Evolutionary conservation across 169 alveolate species (phyloP).

Genomic region (Babesia divergens): DNA sequence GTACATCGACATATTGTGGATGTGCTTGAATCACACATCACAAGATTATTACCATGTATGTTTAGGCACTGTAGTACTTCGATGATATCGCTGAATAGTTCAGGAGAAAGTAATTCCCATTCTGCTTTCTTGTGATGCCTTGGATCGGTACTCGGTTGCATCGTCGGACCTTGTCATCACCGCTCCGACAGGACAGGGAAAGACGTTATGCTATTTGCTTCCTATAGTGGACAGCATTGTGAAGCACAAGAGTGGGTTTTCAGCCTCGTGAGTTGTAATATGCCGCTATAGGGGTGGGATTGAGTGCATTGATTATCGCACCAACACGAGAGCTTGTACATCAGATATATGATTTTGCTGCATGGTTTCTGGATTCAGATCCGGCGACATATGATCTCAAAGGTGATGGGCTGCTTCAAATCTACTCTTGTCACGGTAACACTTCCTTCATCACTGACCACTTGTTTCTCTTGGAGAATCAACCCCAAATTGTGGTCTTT

Average conservation of each 20-base stretch:
- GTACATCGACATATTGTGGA: constrained; percentile 30
- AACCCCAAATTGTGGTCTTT: constrained; percentile 48
- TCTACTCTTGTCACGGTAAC: constrained; percentile 34
- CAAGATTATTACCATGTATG: constrained; percentile 48
- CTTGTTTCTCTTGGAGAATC: constrained; percentile 9
- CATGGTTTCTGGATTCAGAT: constrained; percentile 41
- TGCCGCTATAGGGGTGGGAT: constrained; percentile 5
- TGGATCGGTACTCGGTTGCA: constrained; percentile 33
- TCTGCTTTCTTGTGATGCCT: constrained; percentile 4
- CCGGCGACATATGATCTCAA: constrained; percentile 17
- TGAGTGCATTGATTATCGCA: constrained; percentile 76
- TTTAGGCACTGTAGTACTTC: background rate
- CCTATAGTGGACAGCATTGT: constrained; percentile 50
- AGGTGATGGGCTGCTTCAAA: constrained; percentile 31
- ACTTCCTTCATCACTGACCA: constrained; percentile 49
- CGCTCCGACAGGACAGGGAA: constrained; percentile 68
- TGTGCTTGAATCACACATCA: constrained; percentile 20
- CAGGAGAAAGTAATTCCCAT: constrained; percentile 56
- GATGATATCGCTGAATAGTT: constrained; percentile 3
- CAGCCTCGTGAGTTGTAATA: too few species aligned
- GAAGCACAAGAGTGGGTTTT: constrained; percentile 16
- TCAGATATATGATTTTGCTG: constrained; percentile 78
- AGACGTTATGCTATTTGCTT: constrained; percentile 54
- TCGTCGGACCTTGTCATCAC: constrained; percentile 49
- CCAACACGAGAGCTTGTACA: constrained; percentile 93